Base-by-base conservation (phyloP, 176 grass and related monocot genomes). In the Thalia dealbata region DNA sequence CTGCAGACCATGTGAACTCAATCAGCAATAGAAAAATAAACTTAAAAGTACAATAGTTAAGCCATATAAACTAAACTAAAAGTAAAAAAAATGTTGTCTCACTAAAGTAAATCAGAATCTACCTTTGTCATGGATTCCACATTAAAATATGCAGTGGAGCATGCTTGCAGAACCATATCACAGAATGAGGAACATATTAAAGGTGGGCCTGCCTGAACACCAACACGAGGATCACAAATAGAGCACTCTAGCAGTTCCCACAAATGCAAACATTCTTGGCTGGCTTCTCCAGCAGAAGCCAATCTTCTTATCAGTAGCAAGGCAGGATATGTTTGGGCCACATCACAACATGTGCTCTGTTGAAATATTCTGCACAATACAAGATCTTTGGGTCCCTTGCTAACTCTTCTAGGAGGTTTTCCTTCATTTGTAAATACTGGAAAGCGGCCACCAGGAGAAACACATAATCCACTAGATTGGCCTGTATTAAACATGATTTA, bases 191-290 rank as follows among this genome's bases (percentile, higher is more conserved):
- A 61, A 42, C 95, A 99, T 59, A 99, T 64, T 58, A 81, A 64
- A 55, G 95, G 95, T 56, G 85, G 95, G 66, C 95, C 90, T 62
- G 87, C 42, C 50, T 72, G 82, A 75, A 88, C 76, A 67, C 95
- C 95, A 7, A 88, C 74, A 38, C 73, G 75, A 56, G 87, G 95
- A 76, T 99, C 87, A 55, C 95, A 99, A 69, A 99, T 84, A n/a
- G 95, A 93, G 81, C 90, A 93, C 74, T 99, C 95, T 1, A 99
- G 73, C 75, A 99, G 59, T 69, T 99, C 95, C 95, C 95, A 99
- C 63, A 99, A 64, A 84, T 93, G 85, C 67, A 99, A 81, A 74
- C 95, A 99, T 82, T 93, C 87, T 78, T 76, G 74, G 79, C 64
- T 86, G 26, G 81, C 95, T 82, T 99, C 95, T 67, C 95, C 95